phyloP scores from a whole-genome alignment of 768 basidiomycete genomes.

The Lepiota subincarnata region DNA sequence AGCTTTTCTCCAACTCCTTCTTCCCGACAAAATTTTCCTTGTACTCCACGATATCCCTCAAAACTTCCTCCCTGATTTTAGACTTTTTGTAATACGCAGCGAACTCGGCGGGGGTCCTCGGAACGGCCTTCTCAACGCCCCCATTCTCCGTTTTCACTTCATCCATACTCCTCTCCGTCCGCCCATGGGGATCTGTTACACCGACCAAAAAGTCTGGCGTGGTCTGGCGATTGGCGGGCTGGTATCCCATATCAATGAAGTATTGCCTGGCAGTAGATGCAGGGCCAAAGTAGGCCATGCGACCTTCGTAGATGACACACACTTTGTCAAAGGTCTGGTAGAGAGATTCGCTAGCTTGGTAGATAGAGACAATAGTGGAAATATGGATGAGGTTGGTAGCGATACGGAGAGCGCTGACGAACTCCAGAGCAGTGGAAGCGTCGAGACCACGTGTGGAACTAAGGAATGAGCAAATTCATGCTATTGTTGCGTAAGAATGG shows the following conservation, averaged over 20 bases:
- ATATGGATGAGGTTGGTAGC: conserved; percentile 51
- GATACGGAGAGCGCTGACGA: conserved; percentile 60
- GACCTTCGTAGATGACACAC: conserved; percentile 71
- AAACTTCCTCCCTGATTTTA: conserved; percentile 20
- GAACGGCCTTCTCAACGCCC: conserved; percentile 32
- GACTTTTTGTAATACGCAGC: conserved; percentile 27
- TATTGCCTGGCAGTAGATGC: conserved; percentile 62
- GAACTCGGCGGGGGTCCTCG: conserved; percentile 47
- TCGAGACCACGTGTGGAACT: conserved; percentile 67
- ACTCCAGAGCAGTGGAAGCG: conserved; percentile 71
- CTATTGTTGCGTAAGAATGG: background rate
- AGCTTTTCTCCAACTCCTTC: conserved; percentile 35
- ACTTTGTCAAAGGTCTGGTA: conserved; percentile 68
- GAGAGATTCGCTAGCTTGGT: conserved; percentile 75
- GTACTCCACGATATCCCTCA: conserved; percentile 45
- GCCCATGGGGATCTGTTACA: conserved; percentile 56
- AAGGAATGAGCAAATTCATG: conserved; percentile 13
- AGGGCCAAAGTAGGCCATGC: conserved; percentile 75
- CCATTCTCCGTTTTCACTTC: too few relatives aligned
- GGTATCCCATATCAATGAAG: conserved; percentile 68
- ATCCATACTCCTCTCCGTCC: conserved; percentile 33
- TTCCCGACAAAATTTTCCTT: conserved; percentile 38
- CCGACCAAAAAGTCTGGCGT: conserved; percentile 61
- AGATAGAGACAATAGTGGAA: conserved; percentile 74
- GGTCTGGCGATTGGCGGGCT: conserved; percentile 56